Evolutionary conservation across 1,284 basidiomycete genomes (phyloP).

Genomic region (Tilletia walkeri): DNA sequence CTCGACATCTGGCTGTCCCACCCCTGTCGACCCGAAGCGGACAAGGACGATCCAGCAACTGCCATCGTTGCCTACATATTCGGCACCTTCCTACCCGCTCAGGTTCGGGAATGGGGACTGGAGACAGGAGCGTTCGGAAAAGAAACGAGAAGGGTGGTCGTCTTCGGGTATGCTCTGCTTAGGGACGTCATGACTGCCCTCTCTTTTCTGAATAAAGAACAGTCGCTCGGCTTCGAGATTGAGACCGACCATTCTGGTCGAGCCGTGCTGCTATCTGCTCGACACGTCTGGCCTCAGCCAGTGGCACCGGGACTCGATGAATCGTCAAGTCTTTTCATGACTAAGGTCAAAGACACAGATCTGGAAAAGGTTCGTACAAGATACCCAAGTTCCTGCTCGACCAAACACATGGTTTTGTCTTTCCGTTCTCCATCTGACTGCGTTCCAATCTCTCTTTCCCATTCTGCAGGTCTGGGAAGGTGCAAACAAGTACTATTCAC

Average conservation of each 20-base stretch:
- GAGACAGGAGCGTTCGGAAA: too few relatives aligned
- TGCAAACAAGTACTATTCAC: neutral
- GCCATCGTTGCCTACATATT: neutral
- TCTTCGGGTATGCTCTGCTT: neutral
- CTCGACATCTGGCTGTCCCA: neutral
- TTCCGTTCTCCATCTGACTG: neutral
- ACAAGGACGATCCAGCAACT: neutral
- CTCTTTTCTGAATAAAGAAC: neutral
- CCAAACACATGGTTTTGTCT: neutral
- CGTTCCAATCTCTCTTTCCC: neutral
- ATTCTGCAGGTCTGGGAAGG: slow-evolving; percentile 1
- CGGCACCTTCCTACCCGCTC: neutral
- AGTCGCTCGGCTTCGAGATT: neutral
- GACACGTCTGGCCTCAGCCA: neutral
- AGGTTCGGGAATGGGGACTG: neutral
- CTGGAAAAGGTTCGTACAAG: neutral
- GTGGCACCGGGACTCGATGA: neutral
- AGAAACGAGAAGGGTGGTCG: too few relatives aligned
- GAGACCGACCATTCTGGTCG: neutral
- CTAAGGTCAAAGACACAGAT: neutral
- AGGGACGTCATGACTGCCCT: neutral
- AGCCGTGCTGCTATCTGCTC: neutral
- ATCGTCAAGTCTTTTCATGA: neutral
- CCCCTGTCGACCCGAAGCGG: neutral
- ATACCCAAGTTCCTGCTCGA: neutral